Percentiles rank a stretch among this genome's conserved stretches.
phyloP scores from a whole-genome alignment of 495 filamentous ascomycete genomes.

The Glarea lozoyensis region DNA sequence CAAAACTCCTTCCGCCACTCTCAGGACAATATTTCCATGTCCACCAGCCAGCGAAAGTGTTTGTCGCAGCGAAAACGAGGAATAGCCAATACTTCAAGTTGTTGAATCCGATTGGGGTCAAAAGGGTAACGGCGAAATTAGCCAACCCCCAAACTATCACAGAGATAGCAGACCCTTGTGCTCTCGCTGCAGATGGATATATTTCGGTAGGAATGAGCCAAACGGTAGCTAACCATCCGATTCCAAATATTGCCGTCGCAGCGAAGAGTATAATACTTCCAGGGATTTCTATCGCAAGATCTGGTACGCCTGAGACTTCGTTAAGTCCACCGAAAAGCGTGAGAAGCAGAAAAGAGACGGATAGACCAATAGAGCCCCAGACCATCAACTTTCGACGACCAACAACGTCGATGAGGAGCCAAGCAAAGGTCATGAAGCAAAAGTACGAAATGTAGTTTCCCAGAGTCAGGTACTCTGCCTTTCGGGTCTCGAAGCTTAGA shows the following conservation, averaged over 20 bases:
- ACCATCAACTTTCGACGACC: slow-evolving; percentile 45
- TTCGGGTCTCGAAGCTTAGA: slow-evolving; percentile 34
- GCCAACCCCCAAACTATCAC: slow-evolving; percentile 49
- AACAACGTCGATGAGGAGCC: slow-evolving; percentile 40
- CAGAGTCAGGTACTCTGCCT: slow-evolving; percentile 40
- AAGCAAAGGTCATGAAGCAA: slow-evolving; percentile 44
- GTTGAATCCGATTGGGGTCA: slow-evolving; percentile 49
- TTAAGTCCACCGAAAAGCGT: slow-evolving; percentile 35
- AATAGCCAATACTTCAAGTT: slow-evolving; percentile 46
- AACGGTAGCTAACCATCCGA: slow-evolving; percentile 45
- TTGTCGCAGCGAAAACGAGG: slow-evolving; percentile 42
- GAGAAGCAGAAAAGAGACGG: slow-evolving; percentile 35
- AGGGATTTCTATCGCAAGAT: slow-evolving; percentile 31
- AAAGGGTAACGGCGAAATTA: slow-evolving; percentile 45
- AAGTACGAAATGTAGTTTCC: slow-evolving; percentile 49
- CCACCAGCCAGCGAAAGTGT: slow-evolving; percentile 41
- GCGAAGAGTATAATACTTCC: slow-evolving; percentile 37
- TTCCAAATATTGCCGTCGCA: slow-evolving; percentile 47
- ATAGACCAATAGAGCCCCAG: slow-evolving; percentile 33
- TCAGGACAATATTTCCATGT: slow-evolving; percentile 44
- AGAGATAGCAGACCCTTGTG: slow-evolving; percentile 41
- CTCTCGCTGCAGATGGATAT: slow-evolving; percentile 43
- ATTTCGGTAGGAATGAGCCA: slow-evolving; percentile 55
- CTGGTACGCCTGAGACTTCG: slow-evolving; percentile 17
- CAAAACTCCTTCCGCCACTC: slow-evolving; percentile 42